Base-by-base conservation (phyloP, 139 green algal genomes). In the Coccomyxa sp. region DNA sequence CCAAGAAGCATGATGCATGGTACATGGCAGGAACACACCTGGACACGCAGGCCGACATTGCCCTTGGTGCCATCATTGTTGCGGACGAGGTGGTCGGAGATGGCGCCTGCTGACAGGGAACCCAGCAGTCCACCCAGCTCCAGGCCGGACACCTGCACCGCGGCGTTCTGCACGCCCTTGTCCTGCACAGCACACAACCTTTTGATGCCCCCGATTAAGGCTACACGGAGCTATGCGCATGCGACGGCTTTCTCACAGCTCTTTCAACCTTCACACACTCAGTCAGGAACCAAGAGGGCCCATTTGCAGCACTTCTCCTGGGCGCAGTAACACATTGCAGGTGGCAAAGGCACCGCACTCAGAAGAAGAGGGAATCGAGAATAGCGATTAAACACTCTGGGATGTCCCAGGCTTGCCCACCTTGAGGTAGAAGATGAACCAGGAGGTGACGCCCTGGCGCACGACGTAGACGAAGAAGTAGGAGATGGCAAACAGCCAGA, bases 361-460 rank as follows among this genome's bases (percentile, higher is more conserved):
- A n/a, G n/a, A n/a, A n/a, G n/a, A n/a, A n/a, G n/a, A n/a, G n/a
- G n/a, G n/a, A n/a, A n/a, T n/a, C n/a, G n/a, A n/a, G n/a, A n/a
- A n/a, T n/a, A n/a, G n/a, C n/a, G n/a, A n/a, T n/a, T n/a, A n/a
- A n/a, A n/a, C n/a, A n/a, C n/a, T n/a, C n/a, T n/a, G n/a, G n/a
- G n/a, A n/a, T n/a, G n/a, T n/a, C n/a, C n/a, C n/a, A n/a, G n/a
- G n/a, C n/a, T n/a, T n/a, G n/a, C 39, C 10, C 75, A 85, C 90
- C 88, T 96, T 94, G 71, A 99, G 89, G 89, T 98, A 98, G 84
- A 98, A 98, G 55, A 98, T 91, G 77, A 97, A 97, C 95, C 93
- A 97, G 41, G 90, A 93, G 34, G 93, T 96, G 18, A 96, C 93
- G 14, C 93, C 93, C 84, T 98, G 94, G 38, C 95, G 83, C 54